Evolutionary conservation across 2,329 filamentous ascomycete species (phyloP), one percentile per base, ranked within the genome.

Genomic region (Cordyceps cateniannulata): DNA sequence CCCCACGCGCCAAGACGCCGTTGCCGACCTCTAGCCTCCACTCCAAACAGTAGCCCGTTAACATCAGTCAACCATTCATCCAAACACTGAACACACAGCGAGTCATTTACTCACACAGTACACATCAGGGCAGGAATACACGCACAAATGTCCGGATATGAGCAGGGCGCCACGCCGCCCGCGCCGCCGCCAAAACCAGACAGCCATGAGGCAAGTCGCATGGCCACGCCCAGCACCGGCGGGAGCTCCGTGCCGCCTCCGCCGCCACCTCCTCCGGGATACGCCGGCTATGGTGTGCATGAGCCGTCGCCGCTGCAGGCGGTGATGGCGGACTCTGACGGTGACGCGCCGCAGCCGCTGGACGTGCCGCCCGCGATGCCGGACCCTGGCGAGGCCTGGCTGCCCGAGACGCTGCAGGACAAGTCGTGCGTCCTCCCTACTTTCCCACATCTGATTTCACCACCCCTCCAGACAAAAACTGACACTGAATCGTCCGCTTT

Each of bases 321-420:
- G 20, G 60, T 68, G 16, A 62, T 65, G n/a, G n/a, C 14, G 20
- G 38, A 59, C 40, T n/a, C 69, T 73, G 45, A 72, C 12, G 58
- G 24, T 2, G 20, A 20, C n/a, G 35, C 29, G 55, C 56, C 60
- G 16, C 61, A 64, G 27, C 65, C 63, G 35, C 58, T 67, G 10
- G 63, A 65, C 47, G 64, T 69, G n/a, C 69, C 75, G 44, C 72
- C 76, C 18, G 69, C 72, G 2, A 75, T 79, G 45, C 75, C 79
- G 3, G 85, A 87, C 65, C 84, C 84, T 0, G 85, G 86, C 22
- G 85, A 89, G 57, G 83, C 86, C 64, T 96, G 92, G 92, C 79
- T 96, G 3, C 92, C 92, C 1, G 82, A 84, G 63, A 77, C 85
- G 14, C 76, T 97, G 2, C 84, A 89, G 69, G 89, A 95, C 69